Percentiles rank a stretch among this genome's conserved stretches.
These are phyloP conservation scores for Monascus purpureus DNA, from an alignment of 495 filamentous ascomycete genomes.

Conservation along the genomic window DNA sequence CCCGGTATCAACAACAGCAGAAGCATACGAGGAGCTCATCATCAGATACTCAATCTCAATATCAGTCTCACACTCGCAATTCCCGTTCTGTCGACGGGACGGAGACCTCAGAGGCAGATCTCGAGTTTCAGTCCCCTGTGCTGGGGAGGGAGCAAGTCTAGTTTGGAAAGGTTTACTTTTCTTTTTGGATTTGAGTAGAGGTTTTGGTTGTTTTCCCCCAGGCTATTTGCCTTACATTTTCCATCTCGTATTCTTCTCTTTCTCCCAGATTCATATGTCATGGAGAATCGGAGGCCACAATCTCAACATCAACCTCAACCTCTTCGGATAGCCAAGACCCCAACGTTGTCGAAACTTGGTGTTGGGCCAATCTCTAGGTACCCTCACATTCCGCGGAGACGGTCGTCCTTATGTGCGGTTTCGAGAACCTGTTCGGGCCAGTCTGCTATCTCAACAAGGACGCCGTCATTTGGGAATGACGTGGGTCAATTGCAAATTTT, in stretches of 20 bases:
- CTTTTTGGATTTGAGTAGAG: no score
- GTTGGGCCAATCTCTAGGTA: conserved; percentile 7
- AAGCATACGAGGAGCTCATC: conserved; percentile 11
- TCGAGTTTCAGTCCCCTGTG: conserved; percentile 9
- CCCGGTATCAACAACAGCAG: conserved; percentile 1
- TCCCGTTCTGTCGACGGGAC: conserved; percentile 6
- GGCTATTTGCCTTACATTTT: no score
- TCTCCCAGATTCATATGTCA: not conserved
- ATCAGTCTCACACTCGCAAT: conserved; percentile 10
- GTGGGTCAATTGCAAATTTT: conserved; percentile 9
- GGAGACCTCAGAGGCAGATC: conserved; percentile 7
- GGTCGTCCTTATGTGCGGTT: conserved; percentile 11
- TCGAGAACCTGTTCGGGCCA: conserved; percentile 3
- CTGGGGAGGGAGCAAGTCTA: conserved; percentile 11
- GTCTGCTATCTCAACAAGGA: conserved; percentile 12
- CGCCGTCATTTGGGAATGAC: conserved; percentile 12
- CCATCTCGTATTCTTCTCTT: no score
- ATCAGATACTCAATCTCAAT: no score
- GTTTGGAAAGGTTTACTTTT: not conserved
- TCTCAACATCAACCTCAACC: no score
- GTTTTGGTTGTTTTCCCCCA: no score
- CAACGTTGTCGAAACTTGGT: conserved; percentile 1
- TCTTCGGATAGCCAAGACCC: conserved; percentile 4
- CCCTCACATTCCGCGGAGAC: conserved; percentile 13
- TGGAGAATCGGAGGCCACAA: conserved; percentile 3